Base-by-base conservation (phyloP, 2,329 filamentous ascomycete species). In the Hymenoscyphus infarciens region DNA sequence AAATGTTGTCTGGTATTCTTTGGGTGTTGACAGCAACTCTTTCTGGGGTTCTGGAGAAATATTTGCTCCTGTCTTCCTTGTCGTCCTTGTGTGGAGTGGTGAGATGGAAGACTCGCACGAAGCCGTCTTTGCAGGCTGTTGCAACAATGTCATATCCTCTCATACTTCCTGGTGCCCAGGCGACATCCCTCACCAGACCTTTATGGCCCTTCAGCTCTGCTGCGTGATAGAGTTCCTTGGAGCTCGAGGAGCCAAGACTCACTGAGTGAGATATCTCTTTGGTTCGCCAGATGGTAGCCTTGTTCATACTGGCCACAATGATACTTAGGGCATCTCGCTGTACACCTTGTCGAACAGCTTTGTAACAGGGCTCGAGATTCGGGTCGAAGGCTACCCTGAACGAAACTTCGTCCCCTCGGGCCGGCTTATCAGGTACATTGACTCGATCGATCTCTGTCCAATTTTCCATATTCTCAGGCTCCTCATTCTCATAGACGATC, bases 151-250 rank as follows among this genome's bases (percentile, higher is more conserved):
- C 95, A 74, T 91, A 94, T 1, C 94, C 94, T 45, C 93, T 82
- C 70, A 96, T 92, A 67, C 92, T 96, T 13, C 92, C 94, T 56
- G 92, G 90, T 0, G 94, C 92, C 95, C 95, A 99, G 1, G 91
- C 88, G 1, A 97, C 85, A 74, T 97, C 93, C 56, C 94, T 83
- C 6, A 97, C 90, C 45, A 98, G 81, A 0, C 88, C 87, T 7
- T 85, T 82, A 70, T 97, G 90, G 1, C 87, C 87, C 33, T 81
- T 80, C 16, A 98, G 79, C 72, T 92, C 89, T 22, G 88, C 87
- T 0, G 92, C 92, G 7, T 91, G 84, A 74, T 96, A 97, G 73
- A 98, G 96, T 63, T 91, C 89, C 65, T 90, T 90, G 61, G 83
- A 79, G 73, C 85, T 77, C 77, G 87, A 79, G 76, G 76, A 45